Percentiles rank a stretch among this genome's conserved stretches.
phyloP scores from a whole-genome alignment of 2,329 filamentous ascomycete species.

The Microsporum audouinii region DNA sequence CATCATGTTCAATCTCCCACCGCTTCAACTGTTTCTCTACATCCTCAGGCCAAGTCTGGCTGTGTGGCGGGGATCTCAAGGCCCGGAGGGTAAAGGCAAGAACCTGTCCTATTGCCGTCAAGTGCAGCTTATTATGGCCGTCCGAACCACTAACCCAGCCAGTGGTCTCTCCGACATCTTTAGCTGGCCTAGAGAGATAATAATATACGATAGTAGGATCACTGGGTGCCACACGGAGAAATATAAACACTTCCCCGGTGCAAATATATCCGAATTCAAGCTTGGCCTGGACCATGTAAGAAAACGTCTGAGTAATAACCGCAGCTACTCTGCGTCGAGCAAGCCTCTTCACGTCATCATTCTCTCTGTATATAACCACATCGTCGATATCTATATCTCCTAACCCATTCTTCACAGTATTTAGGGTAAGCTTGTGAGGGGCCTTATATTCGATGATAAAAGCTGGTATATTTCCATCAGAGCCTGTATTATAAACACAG shows the following conservation, averaged over 20 bases:
- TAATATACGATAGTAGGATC: slow-evolving; percentile 23
- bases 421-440: slow-evolving; percentile 37
- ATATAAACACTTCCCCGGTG: slow-evolving; percentile 37
- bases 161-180: slow-evolving; percentile 20
- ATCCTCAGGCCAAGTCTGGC: slow-evolving; percentile 15
- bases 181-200: slow-evolving; percentile 23
- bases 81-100: slow-evolving; percentile 23
- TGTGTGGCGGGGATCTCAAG: slow-evolving; percentile 13
- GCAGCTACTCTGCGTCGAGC: slow-evolving; percentile 29
- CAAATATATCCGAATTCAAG: slow-evolving; percentile 37
- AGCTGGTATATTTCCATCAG: slow-evolving; percentile 16
- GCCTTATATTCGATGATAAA: slow-evolving; percentile 37
- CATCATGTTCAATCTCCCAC: slow-evolving; percentile 20
- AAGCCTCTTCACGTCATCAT: slow-evolving; percentile 16
- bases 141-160: slow-evolving; percentile 12
- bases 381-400: slow-evolving; percentile 32
- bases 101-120: slow-evolving; percentile 23
- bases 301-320: slow-evolving; percentile 39
- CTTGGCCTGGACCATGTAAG: slow-evolving; percentile 40
- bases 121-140: slow-evolving; percentile 15
- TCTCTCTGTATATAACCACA: slow-evolving; percentile 25
- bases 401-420: slow-evolving; percentile 35
- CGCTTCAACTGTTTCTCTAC: slow-evolving; percentile 13
- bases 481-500: slow-evolving; percentile 24
- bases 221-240: slow-evolving; percentile 28